Evolutionary conservation across 139 green algal species (phyloP).

Genomic region (Yamagishiella unicocca): DNA sequence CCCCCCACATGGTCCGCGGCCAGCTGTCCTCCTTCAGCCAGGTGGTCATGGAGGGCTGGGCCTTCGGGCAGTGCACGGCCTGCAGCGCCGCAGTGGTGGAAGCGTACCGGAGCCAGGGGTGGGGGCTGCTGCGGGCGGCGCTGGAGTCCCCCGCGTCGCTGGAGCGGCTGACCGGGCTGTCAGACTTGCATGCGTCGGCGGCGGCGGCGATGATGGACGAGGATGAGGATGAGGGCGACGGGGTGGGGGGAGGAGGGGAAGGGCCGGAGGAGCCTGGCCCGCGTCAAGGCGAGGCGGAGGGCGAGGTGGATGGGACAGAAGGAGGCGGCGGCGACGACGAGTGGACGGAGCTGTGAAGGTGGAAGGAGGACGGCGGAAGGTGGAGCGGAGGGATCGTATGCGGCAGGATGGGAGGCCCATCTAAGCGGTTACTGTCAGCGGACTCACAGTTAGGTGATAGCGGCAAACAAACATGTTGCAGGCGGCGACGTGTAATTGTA

Average conservation of each 20-base stretch:
- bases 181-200: conserved; percentile 70
- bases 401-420: too few species aligned
- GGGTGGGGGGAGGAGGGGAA: background rate
- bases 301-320: background rate
- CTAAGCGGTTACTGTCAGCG: too few species aligned
- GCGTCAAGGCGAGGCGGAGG: background rate
- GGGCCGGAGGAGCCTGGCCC: background rate
- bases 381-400: too few species aligned
- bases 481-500: too few species aligned
- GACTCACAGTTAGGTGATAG: too few species aligned
- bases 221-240: conserved; percentile 17
- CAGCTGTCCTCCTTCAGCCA: conserved; percentile 61
- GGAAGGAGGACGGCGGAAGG: background rate
- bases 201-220: conserved; percentile 35
- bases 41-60: conserved; percentile 76
- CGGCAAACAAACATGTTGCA: too few species aligned
- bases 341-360: conserved; percentile 55
- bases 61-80: conserved; percentile 93
- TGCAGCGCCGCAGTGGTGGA: conserved; percentile 86
- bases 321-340: conserved; percentile 42
- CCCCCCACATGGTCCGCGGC: conserved; percentile 84
- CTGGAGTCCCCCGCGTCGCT: conserved; percentile 67
- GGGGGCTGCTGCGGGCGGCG: conserved; percentile 75
- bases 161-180: conserved; percentile 88
- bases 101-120: conserved; percentile 67